Percentiles rank a stretch among this genome's conserved stretches.
Evolutionary conservation across 1,284 basidiomycete genomes (phyloP).

Genomic region (Ustilago cynodontis): DNA sequence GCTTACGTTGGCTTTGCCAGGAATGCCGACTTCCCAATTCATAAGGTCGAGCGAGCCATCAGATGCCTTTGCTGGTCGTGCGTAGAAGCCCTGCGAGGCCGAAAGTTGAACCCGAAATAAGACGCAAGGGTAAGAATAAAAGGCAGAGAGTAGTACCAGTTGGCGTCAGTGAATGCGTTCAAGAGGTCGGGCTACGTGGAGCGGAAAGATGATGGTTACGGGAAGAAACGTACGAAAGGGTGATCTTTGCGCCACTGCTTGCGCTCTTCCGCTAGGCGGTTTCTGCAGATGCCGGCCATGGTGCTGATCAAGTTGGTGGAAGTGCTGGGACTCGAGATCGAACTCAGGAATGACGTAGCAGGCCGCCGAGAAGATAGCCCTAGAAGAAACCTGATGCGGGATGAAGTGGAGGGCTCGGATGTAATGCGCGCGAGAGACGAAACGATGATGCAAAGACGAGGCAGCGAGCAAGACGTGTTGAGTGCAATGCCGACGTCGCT

Average conservation of each 20-base stretch:
- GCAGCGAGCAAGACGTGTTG: not conserved
- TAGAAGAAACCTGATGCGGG: too few relatives aligned
- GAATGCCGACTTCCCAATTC: slow-evolving; percentile 91
- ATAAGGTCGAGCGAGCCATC: slow-evolving; percentile 96
- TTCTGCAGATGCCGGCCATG: slow-evolving; percentile 57
- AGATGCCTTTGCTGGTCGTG: slow-evolving; percentile 85
- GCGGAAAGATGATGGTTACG: not conserved
- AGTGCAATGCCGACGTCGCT: not conserved
- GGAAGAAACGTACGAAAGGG: slow-evolving; percentile 84
- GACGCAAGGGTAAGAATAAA: not conserved
- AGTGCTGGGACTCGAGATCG: too few relatives aligned
- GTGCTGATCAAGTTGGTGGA: not conserved
- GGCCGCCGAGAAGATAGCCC: too few relatives aligned
- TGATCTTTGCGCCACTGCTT: slow-evolving; percentile 99
- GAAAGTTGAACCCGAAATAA: not conserved
- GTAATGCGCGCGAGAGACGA: not conserved
- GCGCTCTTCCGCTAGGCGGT: slow-evolving; percentile 88
- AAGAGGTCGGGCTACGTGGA: not conserved
- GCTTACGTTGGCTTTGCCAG: slow-evolving; percentile 71
- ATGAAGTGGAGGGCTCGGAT: not conserved
- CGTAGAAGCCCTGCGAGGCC: slow-evolving; percentile 88
- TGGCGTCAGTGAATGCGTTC: not conserved
- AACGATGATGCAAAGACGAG: too few relatives aligned
- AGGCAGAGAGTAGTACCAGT: not conserved
- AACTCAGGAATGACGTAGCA: too few relatives aligned